Evolutionary conservation across 2,329 filamentous ascomycete species (phyloP).

Genomic region (Chaetomium strumarium): DNA sequence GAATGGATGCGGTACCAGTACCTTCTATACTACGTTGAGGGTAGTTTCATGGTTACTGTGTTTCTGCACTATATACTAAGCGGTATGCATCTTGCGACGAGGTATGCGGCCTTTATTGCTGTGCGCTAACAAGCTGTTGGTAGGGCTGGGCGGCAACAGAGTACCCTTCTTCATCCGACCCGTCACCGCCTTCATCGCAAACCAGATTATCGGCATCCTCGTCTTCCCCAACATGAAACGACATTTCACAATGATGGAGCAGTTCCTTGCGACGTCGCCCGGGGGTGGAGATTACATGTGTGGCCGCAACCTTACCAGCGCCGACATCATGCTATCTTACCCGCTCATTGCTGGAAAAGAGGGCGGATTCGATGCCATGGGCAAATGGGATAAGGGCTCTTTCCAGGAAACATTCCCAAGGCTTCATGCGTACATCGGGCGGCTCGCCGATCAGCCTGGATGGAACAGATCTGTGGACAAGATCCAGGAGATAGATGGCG

Average conservation of each 20-base stretch:
- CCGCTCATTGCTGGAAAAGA: conserved; percentile 41
- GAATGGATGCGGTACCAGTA: conserved; percentile 57
- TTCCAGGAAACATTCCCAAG: conserved; percentile 34
- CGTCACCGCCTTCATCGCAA: conserved; percentile 42
- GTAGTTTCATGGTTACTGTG: conserved; percentile 69
- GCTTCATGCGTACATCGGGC: conserved; percentile 42
- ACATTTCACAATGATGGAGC: conserved; percentile 46
- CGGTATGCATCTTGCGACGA: conserved; percentile 30
- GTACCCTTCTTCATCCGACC: conserved; percentile 51
- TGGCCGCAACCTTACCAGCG: conserved; percentile 43
- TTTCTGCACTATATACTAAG: conserved; percentile 57
- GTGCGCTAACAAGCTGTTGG: neutral
- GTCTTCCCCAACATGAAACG: conserved; percentile 43
- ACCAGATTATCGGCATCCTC: conserved; percentile 36
- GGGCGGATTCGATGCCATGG: conserved; percentile 36
- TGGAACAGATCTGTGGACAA: conserved; percentile 44
- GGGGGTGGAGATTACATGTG: conserved; percentile 42
- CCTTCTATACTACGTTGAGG: conserved; percentile 68
- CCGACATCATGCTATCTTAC: conserved; percentile 50
- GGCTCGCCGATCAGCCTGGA: conserved; percentile 41
- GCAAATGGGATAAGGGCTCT: conserved; percentile 31
- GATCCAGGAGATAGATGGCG: conserved; percentile 45
- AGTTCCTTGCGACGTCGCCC: conserved; percentile 41
- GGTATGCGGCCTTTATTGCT: neutral
- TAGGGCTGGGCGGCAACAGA: conserved; percentile 39